Evolutionary conservation across 805 yeast genomes (phyloP), one percentile per base, ranked within the genome.

Genomic region (Komagataella pseudopastoris): DNA sequence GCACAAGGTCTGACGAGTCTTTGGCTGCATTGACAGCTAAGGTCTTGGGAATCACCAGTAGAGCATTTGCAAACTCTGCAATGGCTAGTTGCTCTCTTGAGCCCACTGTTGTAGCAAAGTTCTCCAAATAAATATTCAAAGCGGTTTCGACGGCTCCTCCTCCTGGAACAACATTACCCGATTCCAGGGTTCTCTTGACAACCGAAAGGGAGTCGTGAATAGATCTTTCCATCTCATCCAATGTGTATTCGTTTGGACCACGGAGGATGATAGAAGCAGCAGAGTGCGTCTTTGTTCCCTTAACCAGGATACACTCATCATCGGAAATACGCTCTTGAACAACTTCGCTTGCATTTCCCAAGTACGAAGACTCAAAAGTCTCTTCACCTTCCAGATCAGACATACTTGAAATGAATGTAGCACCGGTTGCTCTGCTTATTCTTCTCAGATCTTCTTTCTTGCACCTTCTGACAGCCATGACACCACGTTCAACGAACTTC

Each of bases 61-160:
- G 72, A 1, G 97, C 90, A 56, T 77, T 77, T 44, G 99, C 97
- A 74, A 93, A 93, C 71, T 91, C 99, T 1, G 97, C 95, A 70
- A 93, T 93, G 16, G 99, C 98, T 61, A 93, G 77, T 68, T 93
- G 99, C 68, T 93, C 99, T 63, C 99, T 81, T 17, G 96, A 88
- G 3, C 98, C 97, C 50, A 93, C 91, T 1, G 98, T 89, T 6
- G 98, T 93, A 49, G 99, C 99, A 68, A 93, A 93, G 66, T 88
- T 91, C 68, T 93, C 99, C 65, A 93, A 74, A 66, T 88, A 93
- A 51, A 93, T 89, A 71, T 89, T 90, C 63, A 93, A 76, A 2
- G 98, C 98, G 50, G 96, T 77, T 71, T 93, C 99, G 43, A 93
- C 99, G n/a, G 96, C 95, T 55, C 99, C 99, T 57, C 99, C 99